phyloP scores from a whole-genome alignment of 768 basidiomycete genomes.

The Lentinus brumalis region DNA sequence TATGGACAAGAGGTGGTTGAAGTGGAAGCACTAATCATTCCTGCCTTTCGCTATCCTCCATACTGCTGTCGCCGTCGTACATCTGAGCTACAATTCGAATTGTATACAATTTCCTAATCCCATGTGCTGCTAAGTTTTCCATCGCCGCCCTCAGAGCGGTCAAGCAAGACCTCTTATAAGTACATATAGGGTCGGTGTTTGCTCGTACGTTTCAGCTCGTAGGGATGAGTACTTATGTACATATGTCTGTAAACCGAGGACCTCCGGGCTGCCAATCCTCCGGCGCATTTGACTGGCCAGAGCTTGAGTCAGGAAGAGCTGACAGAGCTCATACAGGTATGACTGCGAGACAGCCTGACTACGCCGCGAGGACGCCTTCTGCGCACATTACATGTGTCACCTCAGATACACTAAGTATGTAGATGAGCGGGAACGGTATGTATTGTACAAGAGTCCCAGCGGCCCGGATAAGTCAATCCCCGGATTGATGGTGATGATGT shows the following conservation, averaged over 20 bases:
- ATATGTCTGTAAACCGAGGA: not conserved
- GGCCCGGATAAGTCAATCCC: too few relatives aligned
- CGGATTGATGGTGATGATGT: too few relatives aligned
- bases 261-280: not conserved
- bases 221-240: not conserved
- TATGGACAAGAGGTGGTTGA: conserved; percentile 56
- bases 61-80: not conserved
- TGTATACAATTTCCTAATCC: not conserved
- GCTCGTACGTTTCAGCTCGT: not conserved
- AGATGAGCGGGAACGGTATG: too few relatives aligned
- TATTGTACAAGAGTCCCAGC: too few relatives aligned
- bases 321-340: not conserved
- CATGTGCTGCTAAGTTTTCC: not conserved
- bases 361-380: too few relatives aligned
- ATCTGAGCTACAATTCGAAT: not conserved
- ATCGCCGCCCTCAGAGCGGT: too few relatives aligned
- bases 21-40: conserved; percentile 50
- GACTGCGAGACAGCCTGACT: not conserved
- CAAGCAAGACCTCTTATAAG: too few relatives aligned
- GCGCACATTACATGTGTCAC: too few relatives aligned
- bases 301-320: not conserved
- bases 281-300: not conserved
- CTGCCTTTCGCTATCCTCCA: not conserved
- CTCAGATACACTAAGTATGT: too few relatives aligned
- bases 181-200: too few relatives aligned